phyloP scores from a whole-genome alignment of 805 yeast genomes.

The Yarrowia bubula region DNA sequence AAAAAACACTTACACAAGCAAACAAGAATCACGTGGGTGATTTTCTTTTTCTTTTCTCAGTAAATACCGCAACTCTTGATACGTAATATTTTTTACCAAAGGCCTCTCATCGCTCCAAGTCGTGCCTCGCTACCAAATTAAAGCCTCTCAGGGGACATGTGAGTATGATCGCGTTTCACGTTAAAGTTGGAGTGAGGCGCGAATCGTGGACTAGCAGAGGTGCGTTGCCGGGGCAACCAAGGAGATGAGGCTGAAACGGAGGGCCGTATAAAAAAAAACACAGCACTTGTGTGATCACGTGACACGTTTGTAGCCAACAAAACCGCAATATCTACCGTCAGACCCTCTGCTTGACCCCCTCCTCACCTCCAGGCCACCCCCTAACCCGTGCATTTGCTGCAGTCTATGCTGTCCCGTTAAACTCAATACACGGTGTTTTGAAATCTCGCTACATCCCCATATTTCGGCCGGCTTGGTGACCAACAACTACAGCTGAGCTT shows the following conservation, averaged over 20 bases:
- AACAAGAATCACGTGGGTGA: too few relatives aligned
- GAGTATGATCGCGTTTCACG: constrained; percentile 19
- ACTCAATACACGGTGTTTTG: constrained; percentile 24
- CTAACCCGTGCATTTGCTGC: constrained; percentile 15
- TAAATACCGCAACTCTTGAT: too few relatives aligned
- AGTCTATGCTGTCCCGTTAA: constrained; percentile 5
- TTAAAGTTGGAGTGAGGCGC: constrained; percentile 6
- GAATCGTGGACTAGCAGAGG: neutral
- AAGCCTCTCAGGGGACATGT: constrained; percentile 5
- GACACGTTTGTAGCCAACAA: neutral
- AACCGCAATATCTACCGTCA: neutral
- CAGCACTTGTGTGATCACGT: too few relatives aligned
- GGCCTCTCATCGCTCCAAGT: too few relatives aligned
- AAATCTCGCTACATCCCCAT: constrained; percentile 21
- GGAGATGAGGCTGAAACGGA: neutral
- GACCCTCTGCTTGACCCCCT: neutral
- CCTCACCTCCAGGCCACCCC: neutral
- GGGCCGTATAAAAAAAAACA: neutral
- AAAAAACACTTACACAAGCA: too few relatives aligned
- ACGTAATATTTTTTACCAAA: too few relatives aligned
- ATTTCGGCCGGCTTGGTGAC: neutral
- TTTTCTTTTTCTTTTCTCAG: too few relatives aligned
- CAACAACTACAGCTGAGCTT: neutral
- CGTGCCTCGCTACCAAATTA: too few relatives aligned
- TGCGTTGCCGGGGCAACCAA: constrained; percentile 5